Conservation (phyloP, 441 rosid genomes). For the Mallotus repandus region DNA sequence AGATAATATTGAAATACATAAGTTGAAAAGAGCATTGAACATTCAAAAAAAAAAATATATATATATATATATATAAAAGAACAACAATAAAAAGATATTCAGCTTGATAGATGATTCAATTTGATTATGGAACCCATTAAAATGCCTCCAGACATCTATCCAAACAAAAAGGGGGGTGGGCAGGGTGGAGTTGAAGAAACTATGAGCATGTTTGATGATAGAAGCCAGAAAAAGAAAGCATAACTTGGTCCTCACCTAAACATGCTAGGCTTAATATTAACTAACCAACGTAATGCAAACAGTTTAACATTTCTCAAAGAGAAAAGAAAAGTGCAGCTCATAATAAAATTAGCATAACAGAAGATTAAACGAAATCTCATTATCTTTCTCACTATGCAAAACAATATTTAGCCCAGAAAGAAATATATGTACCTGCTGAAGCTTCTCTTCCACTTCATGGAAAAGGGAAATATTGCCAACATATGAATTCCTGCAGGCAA, state of each 20-base stretch:
- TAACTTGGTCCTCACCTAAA: not conserved
- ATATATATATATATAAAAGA: not conserved
- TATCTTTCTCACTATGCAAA: not conserved
- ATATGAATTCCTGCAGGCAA: conserved; percentile 68
- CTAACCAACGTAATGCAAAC: not conserved
- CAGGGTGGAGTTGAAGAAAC: not conserved
- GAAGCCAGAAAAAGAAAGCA: not conserved
- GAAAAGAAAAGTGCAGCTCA: no score
- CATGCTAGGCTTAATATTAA: not conserved
- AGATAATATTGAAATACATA: not conserved
- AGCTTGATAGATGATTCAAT: not conserved
- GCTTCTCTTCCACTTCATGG: conserved; percentile 73
- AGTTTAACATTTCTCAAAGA: not conserved
- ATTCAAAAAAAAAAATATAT: not conserved
- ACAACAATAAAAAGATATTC: not conserved
- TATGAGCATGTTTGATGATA: not conserved
- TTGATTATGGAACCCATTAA: no score
- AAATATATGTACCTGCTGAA: conserved; percentile 53
- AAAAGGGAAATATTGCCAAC: conserved; percentile 77
- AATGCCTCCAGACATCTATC: not conserved
- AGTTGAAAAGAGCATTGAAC: not conserved
- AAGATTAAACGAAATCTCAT: not conserved
- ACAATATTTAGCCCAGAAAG: not conserved
- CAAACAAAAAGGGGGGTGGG: no score
- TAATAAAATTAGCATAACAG: no score